Percentiles rank a stretch among this genome's conserved stretches.
Evolutionary conservation across 176 grass and related monocot genomes (phyloP).

Genomic region (Rhynchospora pubera): DNA sequence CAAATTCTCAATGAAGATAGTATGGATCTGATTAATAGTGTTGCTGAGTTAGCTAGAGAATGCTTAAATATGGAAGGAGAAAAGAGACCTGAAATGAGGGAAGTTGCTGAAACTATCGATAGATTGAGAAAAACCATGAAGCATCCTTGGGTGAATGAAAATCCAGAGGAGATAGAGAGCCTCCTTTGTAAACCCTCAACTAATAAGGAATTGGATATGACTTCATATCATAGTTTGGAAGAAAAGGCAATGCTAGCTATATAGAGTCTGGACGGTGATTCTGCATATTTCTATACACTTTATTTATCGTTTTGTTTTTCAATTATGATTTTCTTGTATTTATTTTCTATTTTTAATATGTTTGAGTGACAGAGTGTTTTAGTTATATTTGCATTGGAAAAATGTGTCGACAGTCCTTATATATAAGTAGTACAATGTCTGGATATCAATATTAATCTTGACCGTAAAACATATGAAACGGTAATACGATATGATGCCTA

Average conservation of each 20-base stretch:
- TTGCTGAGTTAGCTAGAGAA: slow-evolving; percentile 34
- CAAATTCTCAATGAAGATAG: slow-evolving; percentile 26
- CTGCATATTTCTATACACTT: neutral
- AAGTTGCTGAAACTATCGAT: slow-evolving; percentile 37
- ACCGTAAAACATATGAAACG: no score
- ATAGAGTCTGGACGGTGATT: neutral
- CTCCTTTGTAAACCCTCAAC: slow-evolving; percentile 19
- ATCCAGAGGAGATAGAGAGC: slow-evolving; percentile 16
- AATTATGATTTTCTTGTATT: neutral
- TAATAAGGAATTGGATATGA: neutral
- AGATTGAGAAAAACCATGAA: slow-evolving; percentile 27
- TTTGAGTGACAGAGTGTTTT: neutral
- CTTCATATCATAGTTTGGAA: neutral
- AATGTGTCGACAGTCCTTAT: neutral
- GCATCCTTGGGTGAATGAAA: slow-evolving; percentile 16
- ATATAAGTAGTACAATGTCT: neutral
- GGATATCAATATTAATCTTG: no score
- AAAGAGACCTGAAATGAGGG: slow-evolving; percentile 36
- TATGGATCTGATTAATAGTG: slow-evolving; percentile 26
- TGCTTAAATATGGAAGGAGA: slow-evolving; percentile 40
- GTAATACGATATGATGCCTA: no score
- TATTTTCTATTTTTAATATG: no score
- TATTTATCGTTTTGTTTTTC: neutral
- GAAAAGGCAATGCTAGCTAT: slow-evolving; percentile 13
- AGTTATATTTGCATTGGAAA: neutral